Evolutionary conservation across 768 basidiomycete genomes (phyloP).

Genomic region (Zangia roseola): DNA sequence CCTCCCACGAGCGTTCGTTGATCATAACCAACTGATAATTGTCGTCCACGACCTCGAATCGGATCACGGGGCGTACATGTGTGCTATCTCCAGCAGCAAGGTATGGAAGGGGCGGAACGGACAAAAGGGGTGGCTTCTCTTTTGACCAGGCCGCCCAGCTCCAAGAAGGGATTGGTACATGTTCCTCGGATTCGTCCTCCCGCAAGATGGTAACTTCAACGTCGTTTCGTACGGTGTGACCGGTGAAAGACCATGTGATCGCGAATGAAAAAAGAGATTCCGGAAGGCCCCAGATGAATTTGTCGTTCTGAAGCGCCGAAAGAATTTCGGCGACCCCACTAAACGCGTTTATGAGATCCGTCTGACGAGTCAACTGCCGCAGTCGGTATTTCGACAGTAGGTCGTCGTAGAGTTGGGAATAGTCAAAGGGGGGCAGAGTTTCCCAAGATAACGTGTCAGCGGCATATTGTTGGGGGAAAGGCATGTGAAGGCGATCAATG

Average conservation of each 20-base stretch:
- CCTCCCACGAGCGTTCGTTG: background rate
- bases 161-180: conserved; percentile 16
- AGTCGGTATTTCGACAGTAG: conserved; percentile 9
- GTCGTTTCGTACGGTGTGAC: background rate
- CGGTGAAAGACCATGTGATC: conserved; percentile 8
- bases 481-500: background rate
- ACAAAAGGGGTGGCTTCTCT: background rate
- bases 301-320: conserved; percentile 8
- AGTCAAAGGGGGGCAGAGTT: background rate
- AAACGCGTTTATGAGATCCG: conserved; percentile 16
- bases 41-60: conserved; percentile 8
- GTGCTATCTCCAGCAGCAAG: background rate
- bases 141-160: conserved; percentile 17
- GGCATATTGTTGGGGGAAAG: background rate
- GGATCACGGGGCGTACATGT: background rate
- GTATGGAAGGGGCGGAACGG: no score
- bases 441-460: background rate
- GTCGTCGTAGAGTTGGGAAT: background rate
- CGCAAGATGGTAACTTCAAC: conserved; percentile 4
- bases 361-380: conserved; percentile 10
- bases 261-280: conserved; percentile 13
- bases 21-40: background rate
- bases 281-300: conserved; percentile 16
- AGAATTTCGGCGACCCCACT: conserved; percentile 13
- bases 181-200: background rate